Conservation (phyloP, 1,139 yeast species). For the Candida dubliniensis region DNA sequence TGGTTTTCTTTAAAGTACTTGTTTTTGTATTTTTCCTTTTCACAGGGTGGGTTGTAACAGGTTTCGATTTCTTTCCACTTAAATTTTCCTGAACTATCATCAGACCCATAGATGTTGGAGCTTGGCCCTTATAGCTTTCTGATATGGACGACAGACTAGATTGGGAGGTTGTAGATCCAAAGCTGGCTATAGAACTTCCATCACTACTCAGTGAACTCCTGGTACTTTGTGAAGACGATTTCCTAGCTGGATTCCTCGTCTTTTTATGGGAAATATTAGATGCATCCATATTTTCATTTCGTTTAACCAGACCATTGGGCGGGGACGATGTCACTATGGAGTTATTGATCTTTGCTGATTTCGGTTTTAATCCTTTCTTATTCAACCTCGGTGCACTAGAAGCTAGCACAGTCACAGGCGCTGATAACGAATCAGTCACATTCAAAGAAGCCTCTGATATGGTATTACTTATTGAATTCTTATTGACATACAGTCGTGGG, state of each 20-base stretch:
- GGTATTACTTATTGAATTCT: background rate
- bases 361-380: no score
- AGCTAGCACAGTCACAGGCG: no score
- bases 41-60: no score
- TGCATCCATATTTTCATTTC: background rate
- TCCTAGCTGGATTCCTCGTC: background rate
- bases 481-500: background rate
- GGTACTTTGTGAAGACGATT: background rate
- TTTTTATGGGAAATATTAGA: background rate
- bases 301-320: no score
- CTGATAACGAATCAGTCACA: no score
- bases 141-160: background rate
- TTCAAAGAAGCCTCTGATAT: no score
- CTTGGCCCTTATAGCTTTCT: slow-evolving; percentile 7
- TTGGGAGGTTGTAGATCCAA: background rate
- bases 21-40: background rate
- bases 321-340: no score
- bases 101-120: slow-evolving; percentile 12
- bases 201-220: background rate
- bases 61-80: background rate
- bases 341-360: no score
- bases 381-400: no score
- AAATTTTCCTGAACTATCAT: slow-evolving; percentile 4
- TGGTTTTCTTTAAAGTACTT: background rate
- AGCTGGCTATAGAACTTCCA: background rate